Percentiles rank a stretch among this genome's conserved stretches.
These are phyloP conservation scores for Eucalyptus tenuipes DNA, from an alignment of 345 rosid genomes.

Conservation along the genomic window DNA sequence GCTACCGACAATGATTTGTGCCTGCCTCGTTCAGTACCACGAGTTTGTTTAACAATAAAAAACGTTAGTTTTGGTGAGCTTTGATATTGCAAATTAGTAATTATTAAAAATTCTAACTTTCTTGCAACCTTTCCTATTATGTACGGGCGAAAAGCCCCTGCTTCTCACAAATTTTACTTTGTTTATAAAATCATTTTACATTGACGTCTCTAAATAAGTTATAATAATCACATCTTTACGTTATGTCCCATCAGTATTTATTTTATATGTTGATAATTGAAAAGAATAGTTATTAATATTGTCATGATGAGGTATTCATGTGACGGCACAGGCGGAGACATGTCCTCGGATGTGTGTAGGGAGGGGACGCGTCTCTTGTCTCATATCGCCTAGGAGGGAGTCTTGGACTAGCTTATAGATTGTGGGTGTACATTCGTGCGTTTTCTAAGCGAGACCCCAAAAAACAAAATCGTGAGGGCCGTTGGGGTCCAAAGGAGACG, in stretches of 20 bases:
- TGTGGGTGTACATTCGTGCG: rapidly evolving
- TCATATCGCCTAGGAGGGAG: rapidly evolving
- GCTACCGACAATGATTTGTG: background rate
- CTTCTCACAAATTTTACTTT: background rate
- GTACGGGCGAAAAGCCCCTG: background rate
- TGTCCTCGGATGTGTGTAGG: rapidly evolving
- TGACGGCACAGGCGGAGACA: rapidly evolving
- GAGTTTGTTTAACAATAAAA: background rate
- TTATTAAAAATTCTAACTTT: background rate
- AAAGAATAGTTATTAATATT: background rate
- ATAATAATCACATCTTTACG: rapidly evolving
- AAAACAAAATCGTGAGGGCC: rapidly evolving
- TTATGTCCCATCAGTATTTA: rapidly evolving
- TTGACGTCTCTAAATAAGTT: rapidly evolving
- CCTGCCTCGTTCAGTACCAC: background rate
- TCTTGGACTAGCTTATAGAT: no score
- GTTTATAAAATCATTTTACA: background rate
- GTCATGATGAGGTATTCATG: background rate
- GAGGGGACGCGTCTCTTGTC: rapidly evolving
- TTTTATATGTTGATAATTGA: background rate
- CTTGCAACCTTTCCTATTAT: background rate
- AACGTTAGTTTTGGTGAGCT: background rate
- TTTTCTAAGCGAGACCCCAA: rapidly evolving
- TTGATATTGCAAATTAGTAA: background rate
- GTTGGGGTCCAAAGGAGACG: rapidly evolving